A percentile compares a stretch with the other conserved stretches of the same genome.
phyloP scores from a whole-genome alignment of 371 early-diverging fungal genomes.

The Mucor racemosus region DNA sequence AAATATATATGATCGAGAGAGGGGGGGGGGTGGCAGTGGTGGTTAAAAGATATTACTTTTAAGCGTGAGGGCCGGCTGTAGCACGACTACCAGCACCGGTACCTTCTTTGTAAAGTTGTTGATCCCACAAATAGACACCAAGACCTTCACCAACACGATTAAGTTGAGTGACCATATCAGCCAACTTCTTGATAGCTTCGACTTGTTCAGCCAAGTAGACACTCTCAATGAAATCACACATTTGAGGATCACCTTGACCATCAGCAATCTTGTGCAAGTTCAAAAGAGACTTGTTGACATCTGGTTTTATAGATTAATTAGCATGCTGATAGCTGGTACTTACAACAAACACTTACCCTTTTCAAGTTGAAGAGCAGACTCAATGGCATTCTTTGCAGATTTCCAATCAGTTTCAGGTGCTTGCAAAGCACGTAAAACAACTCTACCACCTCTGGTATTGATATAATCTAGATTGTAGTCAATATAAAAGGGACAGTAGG shows the following conservation, averaged over 20 bases:
- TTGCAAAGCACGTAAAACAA: slow-evolving; percentile 52
- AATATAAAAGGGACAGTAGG: not conserved
- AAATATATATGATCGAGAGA: not conserved
- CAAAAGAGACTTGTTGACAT: slow-evolving; percentile 71
- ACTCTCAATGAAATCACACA: slow-evolving; percentile 71
- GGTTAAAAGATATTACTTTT: not conserved
- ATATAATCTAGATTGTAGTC: slow-evolving; percentile 46
- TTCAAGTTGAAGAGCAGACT: slow-evolving; percentile 71
- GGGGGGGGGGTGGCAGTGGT: not conserved
- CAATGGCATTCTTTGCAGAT: slow-evolving; percentile 68
- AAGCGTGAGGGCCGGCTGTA: slow-evolving; percentile 22
- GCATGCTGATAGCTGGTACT: not conserved
- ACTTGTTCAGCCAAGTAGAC: slow-evolving; percentile 70
- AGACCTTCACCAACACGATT: slow-evolving; percentile 62
- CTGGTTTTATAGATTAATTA: slow-evolving; percentile 23
- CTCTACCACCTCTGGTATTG: slow-evolving; percentile 63
- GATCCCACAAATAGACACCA: slow-evolving; percentile 70
- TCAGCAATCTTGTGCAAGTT: slow-evolving; percentile 69
- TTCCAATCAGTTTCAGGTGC: slow-evolving; percentile 68
- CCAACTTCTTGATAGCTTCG: slow-evolving; percentile 68
- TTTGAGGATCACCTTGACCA: slow-evolving; percentile 67
- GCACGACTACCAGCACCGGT: slow-evolving; percentile 55
- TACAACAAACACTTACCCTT: slow-evolving; percentile 44
- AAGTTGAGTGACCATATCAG: slow-evolving; percentile 70
- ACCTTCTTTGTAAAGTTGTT: slow-evolving; percentile 56